Conservation (phyloP, 2,329 filamentous ascomycete genomes). For the Trichophaea hybrida region DNA sequence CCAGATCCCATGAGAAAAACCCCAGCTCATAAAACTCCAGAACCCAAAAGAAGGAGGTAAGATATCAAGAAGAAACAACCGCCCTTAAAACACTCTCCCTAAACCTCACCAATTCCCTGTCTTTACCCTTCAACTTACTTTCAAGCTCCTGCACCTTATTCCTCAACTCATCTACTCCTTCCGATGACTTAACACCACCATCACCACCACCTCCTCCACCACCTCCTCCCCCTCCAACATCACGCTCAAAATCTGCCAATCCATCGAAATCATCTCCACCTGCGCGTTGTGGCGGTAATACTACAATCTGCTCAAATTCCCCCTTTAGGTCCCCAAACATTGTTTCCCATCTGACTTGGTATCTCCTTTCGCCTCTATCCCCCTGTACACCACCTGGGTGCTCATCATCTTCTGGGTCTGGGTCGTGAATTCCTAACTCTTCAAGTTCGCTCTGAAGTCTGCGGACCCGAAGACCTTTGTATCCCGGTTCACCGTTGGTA, state of each 20-base stretch:
- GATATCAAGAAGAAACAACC: constrained; percentile 7
- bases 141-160: constrained; percentile 44
- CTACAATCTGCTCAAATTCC: constrained; percentile 40
- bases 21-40: background rate
- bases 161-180: constrained; percentile 34
- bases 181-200: constrained; percentile 22
- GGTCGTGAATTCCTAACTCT: constrained; percentile 36
- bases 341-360: constrained; percentile 43
- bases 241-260: constrained; percentile 14
- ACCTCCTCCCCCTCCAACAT: constrained; percentile 13
- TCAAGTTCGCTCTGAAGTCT: constrained; percentile 44
- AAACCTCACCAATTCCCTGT: constrained; percentile 39
- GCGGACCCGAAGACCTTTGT: constrained; percentile 43
- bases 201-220: constrained; percentile 3
- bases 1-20: too few species aligned
- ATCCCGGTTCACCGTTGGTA: constrained; percentile 42
- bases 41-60: background rate
- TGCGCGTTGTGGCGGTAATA: constrained; percentile 28
- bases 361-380: constrained; percentile 35
- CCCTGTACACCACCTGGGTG: constrained; percentile 28
- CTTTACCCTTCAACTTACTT: constrained; percentile 44
- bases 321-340: constrained; percentile 41
- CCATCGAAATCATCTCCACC: constrained; percentile 21
- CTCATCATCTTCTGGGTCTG: constrained; percentile 36
- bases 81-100: constrained; percentile 34